These are phyloP conservation scores for Geranomyces variabilis DNA, from an alignment of 192 early-diverging fungal genomes.

Conservation along the genomic window DNA sequence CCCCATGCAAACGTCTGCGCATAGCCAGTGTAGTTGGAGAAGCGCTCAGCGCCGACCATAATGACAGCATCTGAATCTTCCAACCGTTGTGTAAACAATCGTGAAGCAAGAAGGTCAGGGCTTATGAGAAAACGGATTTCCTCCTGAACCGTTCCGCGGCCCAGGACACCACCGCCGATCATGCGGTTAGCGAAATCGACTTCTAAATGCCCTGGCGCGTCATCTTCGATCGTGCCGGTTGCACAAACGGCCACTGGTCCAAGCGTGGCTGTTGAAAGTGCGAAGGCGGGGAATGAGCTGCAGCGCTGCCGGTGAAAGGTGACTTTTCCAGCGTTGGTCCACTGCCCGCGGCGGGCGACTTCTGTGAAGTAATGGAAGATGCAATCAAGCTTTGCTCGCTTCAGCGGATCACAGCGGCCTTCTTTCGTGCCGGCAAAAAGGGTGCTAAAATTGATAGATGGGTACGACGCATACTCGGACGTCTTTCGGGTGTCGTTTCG, in stretches of 20 bases:
- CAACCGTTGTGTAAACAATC: constrained; percentile 46
- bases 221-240: constrained; percentile 52
- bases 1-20: constrained; percentile 40
- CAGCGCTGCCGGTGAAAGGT: constrained; percentile 4
- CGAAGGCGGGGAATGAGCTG: constrained; percentile 35
- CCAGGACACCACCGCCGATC: constrained; percentile 44
- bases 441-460: constrained; percentile 38
- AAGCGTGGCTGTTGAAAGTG: neutral
- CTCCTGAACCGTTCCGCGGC: constrained; percentile 53
- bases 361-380: constrained; percentile 44
- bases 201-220: constrained; percentile 35
- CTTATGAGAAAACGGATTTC: constrained; percentile 55
- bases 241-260: neutral
- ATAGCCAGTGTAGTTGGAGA: constrained; percentile 49
- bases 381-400: constrained; percentile 39
- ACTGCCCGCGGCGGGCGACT: neutral
- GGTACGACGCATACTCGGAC: constrained; percentile 38
- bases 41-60: constrained; percentile 48
- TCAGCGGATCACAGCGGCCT: constrained; percentile 5
- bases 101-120: constrained; percentile 50
- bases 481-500: constrained; percentile 28
- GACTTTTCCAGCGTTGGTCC: neutral
- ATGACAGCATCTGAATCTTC: constrained; percentile 43
- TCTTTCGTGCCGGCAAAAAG: constrained; percentile 36
- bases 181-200: constrained; percentile 56